Evolutionary conservation across 176 grass and related monocot genomes (phyloP).

Genomic region (Rhynchospora tenuis): DNA sequence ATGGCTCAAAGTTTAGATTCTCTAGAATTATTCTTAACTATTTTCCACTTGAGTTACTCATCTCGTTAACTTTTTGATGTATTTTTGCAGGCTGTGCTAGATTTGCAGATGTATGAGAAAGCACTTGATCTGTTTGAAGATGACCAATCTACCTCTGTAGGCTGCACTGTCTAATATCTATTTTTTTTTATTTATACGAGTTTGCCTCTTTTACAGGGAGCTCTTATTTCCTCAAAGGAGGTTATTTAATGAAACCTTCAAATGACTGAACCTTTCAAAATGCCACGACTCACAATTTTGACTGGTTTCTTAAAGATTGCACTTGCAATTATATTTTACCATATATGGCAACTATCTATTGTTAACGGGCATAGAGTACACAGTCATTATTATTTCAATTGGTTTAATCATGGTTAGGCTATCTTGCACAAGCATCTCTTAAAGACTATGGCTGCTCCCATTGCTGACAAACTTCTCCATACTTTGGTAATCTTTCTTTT

Average conservation of each 20-base stretch:
- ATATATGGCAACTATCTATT: slow-evolving; percentile 8
- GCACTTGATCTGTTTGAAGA: slow-evolving; percentile 90
- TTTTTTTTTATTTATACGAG: background rate
- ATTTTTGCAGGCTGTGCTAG: slow-evolving; percentile 63
- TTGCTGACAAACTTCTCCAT: slow-evolving; percentile 66
- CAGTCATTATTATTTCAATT: slow-evolving; percentile 30
- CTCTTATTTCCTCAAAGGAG: background rate
- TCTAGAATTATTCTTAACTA: background rate
- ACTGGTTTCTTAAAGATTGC: background rate
- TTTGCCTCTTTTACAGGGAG: background rate
- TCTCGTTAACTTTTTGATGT: slow-evolving; percentile 8
- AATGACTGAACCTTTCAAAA: background rate
- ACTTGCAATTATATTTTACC: slow-evolving; percentile 14
- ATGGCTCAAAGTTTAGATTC: background rate
- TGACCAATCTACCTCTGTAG: slow-evolving; percentile 74
- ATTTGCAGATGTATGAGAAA: slow-evolving; percentile 94
- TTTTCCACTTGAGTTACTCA: background rate
- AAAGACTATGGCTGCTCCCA: slow-evolving; percentile 58
- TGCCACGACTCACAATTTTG: background rate
- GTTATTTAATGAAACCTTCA: background rate
- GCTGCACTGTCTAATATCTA: slow-evolving; percentile 19
- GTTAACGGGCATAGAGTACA: slow-evolving; percentile 16
- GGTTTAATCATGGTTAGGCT: slow-evolving; percentile 35
- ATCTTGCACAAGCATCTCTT: slow-evolving; percentile 93
- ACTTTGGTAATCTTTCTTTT: slow-evolving; percentile 53